phyloP scores from a whole-genome alignment of 2,329 filamentous ascomycete species.

The Paecilomyces fulvus region DNA sequence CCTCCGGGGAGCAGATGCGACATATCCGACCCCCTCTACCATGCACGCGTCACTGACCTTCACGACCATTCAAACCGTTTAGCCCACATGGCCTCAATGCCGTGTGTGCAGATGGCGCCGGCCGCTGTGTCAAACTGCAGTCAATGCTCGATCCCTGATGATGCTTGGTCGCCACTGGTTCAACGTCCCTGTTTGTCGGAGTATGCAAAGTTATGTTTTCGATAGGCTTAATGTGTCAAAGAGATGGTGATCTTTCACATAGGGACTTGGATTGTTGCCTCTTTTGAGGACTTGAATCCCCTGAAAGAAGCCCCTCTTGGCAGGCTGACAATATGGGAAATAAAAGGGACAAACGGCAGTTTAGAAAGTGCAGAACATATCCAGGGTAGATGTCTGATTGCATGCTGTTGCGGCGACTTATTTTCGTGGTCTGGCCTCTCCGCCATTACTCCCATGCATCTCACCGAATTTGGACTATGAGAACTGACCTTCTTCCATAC shows the following conservation, averaged over 20 bases:
- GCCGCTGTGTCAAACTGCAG: background rate
- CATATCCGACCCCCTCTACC: background rate
- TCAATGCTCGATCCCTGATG: background rate
- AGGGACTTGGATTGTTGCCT: background rate
- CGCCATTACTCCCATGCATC: conserved; percentile 3
- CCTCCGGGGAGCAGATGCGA: background rate
- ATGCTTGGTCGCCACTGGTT: background rate
- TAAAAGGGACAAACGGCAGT: background rate
- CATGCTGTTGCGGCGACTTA: background rate
- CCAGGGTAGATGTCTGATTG: background rate
- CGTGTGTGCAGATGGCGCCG: background rate
- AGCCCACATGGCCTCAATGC: background rate
- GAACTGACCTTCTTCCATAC: background rate
- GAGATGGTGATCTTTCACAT: background rate
- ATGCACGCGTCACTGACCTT: background rate
- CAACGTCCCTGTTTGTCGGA: background rate
- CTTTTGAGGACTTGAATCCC: background rate
- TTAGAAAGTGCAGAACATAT: background rate
- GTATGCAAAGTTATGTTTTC: background rate
- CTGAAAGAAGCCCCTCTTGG: background rate
- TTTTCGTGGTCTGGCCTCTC: background rate
- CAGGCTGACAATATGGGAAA: background rate
- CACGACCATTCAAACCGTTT: background rate
- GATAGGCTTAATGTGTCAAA: background rate
- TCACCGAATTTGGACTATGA: conserved; percentile 7